A percentile compares a stretch with the other conserved stretches of the same genome.
These are phyloP conservation scores for Fusarium goolgardi DNA, from an alignment of 2,329 filamentous ascomycete genomes.

Conservation along the genomic window DNA sequence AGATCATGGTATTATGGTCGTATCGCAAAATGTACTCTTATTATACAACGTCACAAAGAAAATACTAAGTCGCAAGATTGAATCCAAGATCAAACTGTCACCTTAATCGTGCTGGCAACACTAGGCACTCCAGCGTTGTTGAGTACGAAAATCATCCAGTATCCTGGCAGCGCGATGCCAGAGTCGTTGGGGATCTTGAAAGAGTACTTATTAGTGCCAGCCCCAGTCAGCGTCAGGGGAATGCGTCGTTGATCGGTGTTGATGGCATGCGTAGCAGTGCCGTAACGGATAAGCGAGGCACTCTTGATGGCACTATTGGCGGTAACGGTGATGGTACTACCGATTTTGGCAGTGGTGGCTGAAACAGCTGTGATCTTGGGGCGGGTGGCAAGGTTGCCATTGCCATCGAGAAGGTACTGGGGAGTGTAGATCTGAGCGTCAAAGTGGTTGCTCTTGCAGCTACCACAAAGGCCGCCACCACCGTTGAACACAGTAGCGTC, in stretches of 20 bases:
- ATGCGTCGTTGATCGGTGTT: slow-evolving; percentile 43
- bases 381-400: slow-evolving; percentile 29
- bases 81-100: slow-evolving; percentile 8
- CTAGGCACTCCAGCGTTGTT: slow-evolving; percentile 35
- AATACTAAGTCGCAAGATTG: neutral
- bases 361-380: slow-evolving; percentile 33
- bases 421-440: slow-evolving; percentile 41
- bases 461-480: slow-evolving; percentile 29
- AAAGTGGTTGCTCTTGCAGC: slow-evolving; percentile 37
- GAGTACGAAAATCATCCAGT: slow-evolving; percentile 42
- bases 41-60: slow-evolving; percentile 3
- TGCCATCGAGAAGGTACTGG: slow-evolving; percentile 29
- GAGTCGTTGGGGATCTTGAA: slow-evolving; percentile 33
- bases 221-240: slow-evolving; percentile 13
- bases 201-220: slow-evolving; percentile 33
- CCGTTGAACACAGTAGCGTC: slow-evolving; percentile 36
- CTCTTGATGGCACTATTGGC: slow-evolving; percentile 24
- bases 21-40: neutral
- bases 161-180: slow-evolving; percentile 36
- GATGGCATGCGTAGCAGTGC: slow-evolving; percentile 36
- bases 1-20: slow-evolving; percentile 6
- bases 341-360: slow-evolving; percentile 22
- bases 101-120: slow-evolving; percentile 36
- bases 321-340: slow-evolving; percentile 26
- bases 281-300: slow-evolving; percentile 36